Conservation (phyloP, 1,139 yeast species). For the Diutina rugosa region DNA sequence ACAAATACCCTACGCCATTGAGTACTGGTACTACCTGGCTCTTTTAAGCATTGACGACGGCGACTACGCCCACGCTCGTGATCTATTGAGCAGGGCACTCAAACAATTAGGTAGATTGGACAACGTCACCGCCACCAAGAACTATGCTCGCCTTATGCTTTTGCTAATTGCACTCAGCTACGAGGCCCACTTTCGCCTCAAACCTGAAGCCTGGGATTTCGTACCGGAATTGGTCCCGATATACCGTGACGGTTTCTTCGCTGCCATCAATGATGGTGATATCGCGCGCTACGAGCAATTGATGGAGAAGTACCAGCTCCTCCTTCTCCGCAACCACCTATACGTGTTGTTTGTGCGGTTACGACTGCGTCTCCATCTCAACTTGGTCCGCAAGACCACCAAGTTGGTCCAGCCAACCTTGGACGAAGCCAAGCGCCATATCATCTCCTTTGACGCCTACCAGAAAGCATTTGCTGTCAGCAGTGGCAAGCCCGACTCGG, state of each 20-base stretch:
- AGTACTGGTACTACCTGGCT: constrained; percentile 57
- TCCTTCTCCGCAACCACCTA: constrained; percentile 47
- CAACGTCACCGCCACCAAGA: constrained; percentile 9
- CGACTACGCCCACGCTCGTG: constrained; percentile 34
- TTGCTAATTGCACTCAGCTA: constrained; percentile 45
- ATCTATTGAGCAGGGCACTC: not conserved
- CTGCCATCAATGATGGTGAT: constrained; percentile 43
- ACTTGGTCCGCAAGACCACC: constrained; percentile 35
- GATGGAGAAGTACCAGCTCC: constrained; percentile 29
- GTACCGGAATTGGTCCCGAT: constrained; percentile 30
- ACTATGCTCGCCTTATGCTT: constrained; percentile 29
- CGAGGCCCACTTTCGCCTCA: constrained; percentile 11
- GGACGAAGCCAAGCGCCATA: constrained; percentile 13
- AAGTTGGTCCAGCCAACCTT: constrained; percentile 9
- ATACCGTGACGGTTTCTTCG: constrained; percentile 35
- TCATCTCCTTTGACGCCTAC: constrained; percentile 34
- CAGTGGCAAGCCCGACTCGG: constrained; percentile 2
- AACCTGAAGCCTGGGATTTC: constrained; percentile 13
- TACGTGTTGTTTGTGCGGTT: constrained; percentile 50
- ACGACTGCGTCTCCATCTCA: constrained; percentile 37
- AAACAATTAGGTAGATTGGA: too few relatives aligned
- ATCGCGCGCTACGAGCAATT: constrained; percentile 32
- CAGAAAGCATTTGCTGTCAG: constrained; percentile 34
- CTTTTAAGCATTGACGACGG: constrained; percentile 50
- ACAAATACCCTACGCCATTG: constrained; percentile 36